Percentiles rank a stretch among this genome's conserved stretches.
These are phyloP conservation scores for Hawksworthiomyces lignivorus DNA, from an alignment of 2,329 filamentous ascomycete genomes.

Conservation along the genomic window DNA sequence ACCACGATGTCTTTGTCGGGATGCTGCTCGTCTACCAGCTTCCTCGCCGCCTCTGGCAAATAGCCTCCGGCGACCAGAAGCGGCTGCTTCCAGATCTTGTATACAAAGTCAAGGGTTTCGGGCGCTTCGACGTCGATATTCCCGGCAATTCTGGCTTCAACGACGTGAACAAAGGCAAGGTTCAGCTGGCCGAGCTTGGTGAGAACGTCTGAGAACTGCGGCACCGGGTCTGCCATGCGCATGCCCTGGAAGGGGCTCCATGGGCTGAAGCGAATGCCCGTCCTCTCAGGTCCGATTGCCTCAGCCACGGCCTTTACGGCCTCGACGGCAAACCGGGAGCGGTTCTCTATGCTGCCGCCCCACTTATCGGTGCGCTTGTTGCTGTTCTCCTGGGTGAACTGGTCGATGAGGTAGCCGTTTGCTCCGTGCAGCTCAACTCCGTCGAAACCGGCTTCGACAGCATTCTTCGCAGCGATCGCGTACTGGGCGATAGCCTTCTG, in stretches of 20 bases:
- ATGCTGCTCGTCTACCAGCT: conserved; percentile 20
- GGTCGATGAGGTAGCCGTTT: conserved; percentile 39
- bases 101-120: conserved; percentile 22
- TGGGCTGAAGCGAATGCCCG: conserved; percentile 46
- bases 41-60: conserved; percentile 7
- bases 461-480: conserved; percentile 28
- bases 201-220: conserved; percentile 50
- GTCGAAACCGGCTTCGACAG: conserved; percentile 46
- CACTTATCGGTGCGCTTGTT: conserved; percentile 49
- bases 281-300: conserved; percentile 41
- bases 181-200: conserved; percentile 38
- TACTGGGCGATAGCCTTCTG: conserved; percentile 24
- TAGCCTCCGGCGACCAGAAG: conserved; percentile 26
- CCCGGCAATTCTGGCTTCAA: conserved; percentile 40
- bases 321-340: conserved; percentile 43
- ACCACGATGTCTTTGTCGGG: conserved; percentile 23
- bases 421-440: conserved; percentile 34
- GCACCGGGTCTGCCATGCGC: conserved; percentile 48
- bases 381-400: conserved; percentile 45
- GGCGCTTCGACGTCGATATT: conserved; percentile 19
- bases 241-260: conserved; percentile 51
- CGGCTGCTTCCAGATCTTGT: conserved; percentile 19
- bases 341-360: conserved; percentile 48
- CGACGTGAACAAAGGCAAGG: conserved; percentile 48
- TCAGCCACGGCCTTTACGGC: conserved; percentile 39